A percentile compares a stretch with the other conserved stretches of the same genome.
These are phyloP conservation scores for Cryptococcus amylolentus DNA, from an alignment of 1,284 basidiomycete genomes.

Conservation along the genomic window DNA sequence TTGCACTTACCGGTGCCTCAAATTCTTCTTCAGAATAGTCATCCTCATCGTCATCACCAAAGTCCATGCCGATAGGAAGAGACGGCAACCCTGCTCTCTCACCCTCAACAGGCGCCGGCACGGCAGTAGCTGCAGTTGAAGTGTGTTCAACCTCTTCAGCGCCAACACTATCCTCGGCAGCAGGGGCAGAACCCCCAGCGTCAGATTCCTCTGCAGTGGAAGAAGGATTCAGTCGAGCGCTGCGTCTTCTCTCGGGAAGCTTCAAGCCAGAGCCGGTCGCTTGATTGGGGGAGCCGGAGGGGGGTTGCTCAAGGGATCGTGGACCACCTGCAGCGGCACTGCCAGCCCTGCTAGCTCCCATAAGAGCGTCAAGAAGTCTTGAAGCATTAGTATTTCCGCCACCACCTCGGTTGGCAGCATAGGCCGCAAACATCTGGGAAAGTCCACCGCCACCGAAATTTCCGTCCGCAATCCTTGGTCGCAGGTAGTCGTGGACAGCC, in stretches of 20 bases:
- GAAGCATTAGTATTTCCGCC: conserved; percentile 36
- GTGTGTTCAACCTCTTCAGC: background rate
- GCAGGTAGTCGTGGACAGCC: conserved; percentile 87
- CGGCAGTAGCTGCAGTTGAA: conserved; percentile 4
- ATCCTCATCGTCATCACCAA: conserved; percentile 48
- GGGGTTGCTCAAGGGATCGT: conserved; percentile 7
- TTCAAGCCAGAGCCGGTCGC: conserved; percentile 4
- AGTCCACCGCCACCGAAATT: conserved; percentile 57
- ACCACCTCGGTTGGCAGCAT: conserved; percentile 57
- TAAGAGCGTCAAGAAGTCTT: conserved; percentile 57
- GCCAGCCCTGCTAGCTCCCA: conserved; percentile 11
- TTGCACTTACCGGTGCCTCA: conserved; percentile 35
- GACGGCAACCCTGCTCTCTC: conserved; percentile 26
- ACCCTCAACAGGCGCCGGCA: conserved; percentile 11
- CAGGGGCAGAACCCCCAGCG: conserved; percentile 34
- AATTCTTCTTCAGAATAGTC: conserved; percentile 73
- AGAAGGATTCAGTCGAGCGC: conserved; percentile 69
- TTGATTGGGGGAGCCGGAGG: background rate
- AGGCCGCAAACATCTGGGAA: conserved; percentile 84
- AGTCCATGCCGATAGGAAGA: conserved; percentile 44
- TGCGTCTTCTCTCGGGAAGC: conserved; percentile 60
- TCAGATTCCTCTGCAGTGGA: conserved; percentile 32
- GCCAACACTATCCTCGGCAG: background rate
- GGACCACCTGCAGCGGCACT: conserved; percentile 22
- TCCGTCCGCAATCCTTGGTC: conserved; percentile 79